These are phyloP conservation scores for Ceratobasidium papillatum DNA, from an alignment of 1,284 basidiomycete genomes.

Conservation along the genomic window DNA sequence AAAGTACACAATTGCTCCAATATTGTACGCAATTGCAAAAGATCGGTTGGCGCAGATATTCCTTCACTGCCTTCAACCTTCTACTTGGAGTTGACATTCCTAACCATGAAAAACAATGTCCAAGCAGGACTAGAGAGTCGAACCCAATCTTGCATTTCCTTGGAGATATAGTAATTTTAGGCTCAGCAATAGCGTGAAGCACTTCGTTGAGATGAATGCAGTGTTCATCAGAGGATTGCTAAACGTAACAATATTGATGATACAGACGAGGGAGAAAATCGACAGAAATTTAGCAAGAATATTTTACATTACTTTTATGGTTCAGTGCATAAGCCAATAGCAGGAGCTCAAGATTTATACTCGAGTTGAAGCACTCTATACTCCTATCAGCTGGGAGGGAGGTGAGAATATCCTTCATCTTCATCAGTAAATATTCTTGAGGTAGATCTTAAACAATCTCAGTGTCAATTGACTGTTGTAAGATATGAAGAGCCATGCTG, in stretches of 20 bases:
- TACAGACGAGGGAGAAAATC: conserved; percentile 60
- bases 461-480: too few species aligned
- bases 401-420: too few species aligned
- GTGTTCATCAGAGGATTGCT: conserved; percentile 53
- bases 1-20: conserved; percentile 52
- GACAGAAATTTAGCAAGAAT: conserved; percentile 54
- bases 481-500: too few species aligned
- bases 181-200: conserved; percentile 48
- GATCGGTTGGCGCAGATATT: conserved; percentile 48
- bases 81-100: conserved; percentile 52
- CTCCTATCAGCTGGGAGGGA: too few species aligned
- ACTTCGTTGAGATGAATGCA: conserved; percentile 50
- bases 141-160: conserved; percentile 53
- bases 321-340: too few species aligned
- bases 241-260: conserved; percentile 55
- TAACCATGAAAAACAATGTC: conserved; percentile 52
- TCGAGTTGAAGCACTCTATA: too few species aligned
- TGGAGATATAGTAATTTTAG: conserved; percentile 53
- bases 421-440: too few species aligned
- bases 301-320: conserved; percentile 56
- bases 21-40: conserved; percentile 49
- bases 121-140: conserved; percentile 51
- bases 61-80: conserved; percentile 49
- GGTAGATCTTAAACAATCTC: too few species aligned
- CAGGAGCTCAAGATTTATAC: too few species aligned